Evolutionary conservation across 2,329 filamentous ascomycete genomes (phyloP), one percentile per base, ranked within the genome.

Genomic region (Ophiostoma perfectum): DNA sequence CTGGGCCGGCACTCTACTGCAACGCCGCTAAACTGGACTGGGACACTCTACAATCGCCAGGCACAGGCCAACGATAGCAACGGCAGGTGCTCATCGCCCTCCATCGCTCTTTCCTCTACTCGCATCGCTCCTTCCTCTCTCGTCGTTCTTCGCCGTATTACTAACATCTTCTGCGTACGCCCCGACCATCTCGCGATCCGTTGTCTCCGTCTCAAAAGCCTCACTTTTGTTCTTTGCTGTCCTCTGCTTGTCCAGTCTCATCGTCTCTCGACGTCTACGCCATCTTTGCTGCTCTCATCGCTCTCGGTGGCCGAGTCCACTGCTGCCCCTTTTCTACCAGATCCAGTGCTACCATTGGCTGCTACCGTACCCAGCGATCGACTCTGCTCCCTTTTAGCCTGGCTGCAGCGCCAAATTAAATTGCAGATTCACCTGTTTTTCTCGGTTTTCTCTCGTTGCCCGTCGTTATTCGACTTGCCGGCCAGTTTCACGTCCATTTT

Each of bases 11-110:
- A 42, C 18, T 60, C 52, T 45, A 60, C 66, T 70, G 66, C 66
- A 65, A 69, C 67, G 67, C 65, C 70, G 70, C 71, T 72, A 72
- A 67, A 71, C 71, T 66, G 60, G 65, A 68, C 70, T 71, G 66
- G 68, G 71, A 62, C 67, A 4, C 36, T 5, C 49, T 55, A 18
- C 27, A 55, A 18, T 14, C 49, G 27, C 18, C 49, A 55, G 49
- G 49, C 49, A 27, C 49, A 52, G n/a, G n/a, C 49, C n/a, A 55
- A 18, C 18, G 9, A 18, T 18, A 55, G 49, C 49, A 55, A 55
- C 49, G 49, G 49, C 49, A 55, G 18, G 49, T 55, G 49, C 49
- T 55, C 18, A 12, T 55, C 49, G 27, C 49, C 14, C 18, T 55
- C 49, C 49, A 5, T 55, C 49, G 18, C 49, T 55, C 49, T 55